Conservation (phyloP, 352 stramenopile genomes). For the Pythium sp. region DNA sequence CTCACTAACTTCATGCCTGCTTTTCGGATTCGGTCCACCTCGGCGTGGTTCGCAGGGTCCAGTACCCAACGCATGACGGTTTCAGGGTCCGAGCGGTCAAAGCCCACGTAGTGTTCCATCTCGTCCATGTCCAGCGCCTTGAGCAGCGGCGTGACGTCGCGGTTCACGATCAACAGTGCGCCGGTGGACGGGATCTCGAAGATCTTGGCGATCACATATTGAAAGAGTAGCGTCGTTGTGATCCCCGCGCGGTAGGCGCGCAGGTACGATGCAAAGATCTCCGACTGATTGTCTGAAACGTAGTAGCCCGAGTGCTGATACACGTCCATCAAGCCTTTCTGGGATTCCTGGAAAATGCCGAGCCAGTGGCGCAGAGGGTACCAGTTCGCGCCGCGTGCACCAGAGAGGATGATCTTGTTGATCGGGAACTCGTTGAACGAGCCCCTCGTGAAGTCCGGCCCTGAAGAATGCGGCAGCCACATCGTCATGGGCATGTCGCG, state of each 20-base stretch:
- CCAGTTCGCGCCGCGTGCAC: constrained; percentile 46
- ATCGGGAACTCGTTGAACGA: constrained; percentile 73
- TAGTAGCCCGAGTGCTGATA: constrained; percentile 60
- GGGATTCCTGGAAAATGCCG: constrained; percentile 41
- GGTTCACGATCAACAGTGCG: constrained; percentile 62
- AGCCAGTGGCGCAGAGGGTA: constrained; percentile 77
- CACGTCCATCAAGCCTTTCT: constrained; percentile 53
- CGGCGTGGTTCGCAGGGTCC: constrained; percentile 39
- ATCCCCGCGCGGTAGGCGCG: constrained; percentile 69
- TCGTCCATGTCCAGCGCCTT: constrained; percentile 51
- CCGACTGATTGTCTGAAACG: constrained; percentile 57
- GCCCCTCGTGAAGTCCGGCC: constrained; percentile 53
- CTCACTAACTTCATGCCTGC: constrained; percentile 59
- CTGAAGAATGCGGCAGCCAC: constrained; percentile 69
- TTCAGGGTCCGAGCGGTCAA: constrained; percentile 51
- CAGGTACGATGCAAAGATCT: constrained; percentile 67
- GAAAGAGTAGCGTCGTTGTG: constrained; percentile 71
- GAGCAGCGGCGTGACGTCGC: constrained; percentile 53
- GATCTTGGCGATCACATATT: constrained; percentile 77
- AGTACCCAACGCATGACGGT: constrained; percentile 46
- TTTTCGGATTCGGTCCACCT: constrained; percentile 60
- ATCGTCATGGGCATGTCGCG: constrained; percentile 57
- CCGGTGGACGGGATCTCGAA: constrained; percentile 81
- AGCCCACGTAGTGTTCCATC: constrained; percentile 61
- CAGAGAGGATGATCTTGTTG: constrained; percentile 67